These are phyloP conservation scores for Salix koriyanagi DNA, from an alignment of 345 rosid genomes.

Conservation along the genomic window DNA sequence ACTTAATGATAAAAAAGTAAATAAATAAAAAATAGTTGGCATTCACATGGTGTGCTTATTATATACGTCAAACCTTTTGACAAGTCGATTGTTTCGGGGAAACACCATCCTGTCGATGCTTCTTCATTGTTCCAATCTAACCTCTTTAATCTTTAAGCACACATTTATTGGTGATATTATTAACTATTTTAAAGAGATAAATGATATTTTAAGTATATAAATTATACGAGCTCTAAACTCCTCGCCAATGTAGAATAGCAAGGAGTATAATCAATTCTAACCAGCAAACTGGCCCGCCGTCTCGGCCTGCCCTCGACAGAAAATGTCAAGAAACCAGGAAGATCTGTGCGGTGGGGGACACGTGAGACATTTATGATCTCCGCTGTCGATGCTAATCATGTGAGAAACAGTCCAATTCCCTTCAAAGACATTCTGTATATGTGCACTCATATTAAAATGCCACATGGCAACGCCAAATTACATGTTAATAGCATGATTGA, in stretches of 20 bases:
- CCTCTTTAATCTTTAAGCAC: background rate
- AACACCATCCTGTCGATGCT: slow-evolving; percentile 15
- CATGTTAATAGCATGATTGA: background rate
- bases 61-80: slow-evolving; percentile 6
- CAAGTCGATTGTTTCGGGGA: slow-evolving; percentile 23
- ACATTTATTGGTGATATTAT: background rate
- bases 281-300: background rate
- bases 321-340: background rate
- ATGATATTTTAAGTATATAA: too few species aligned
- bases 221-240: too few species aligned
- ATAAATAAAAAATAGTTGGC: slow-evolving; percentile 35
- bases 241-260: too few species aligned
- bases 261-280: too few species aligned
- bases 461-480: background rate
- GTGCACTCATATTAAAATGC: background rate
- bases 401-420: slow-evolving; percentile 10
- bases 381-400: background rate
- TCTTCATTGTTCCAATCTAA: background rate
- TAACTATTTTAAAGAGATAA: too few species aligned
- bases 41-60: slow-evolving; percentile 56
- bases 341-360: background rate
- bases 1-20: background rate
- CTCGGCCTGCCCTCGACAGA: background rate
- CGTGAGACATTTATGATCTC: background rate
- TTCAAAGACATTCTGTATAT: slow-evolving; percentile 27